phyloP scores from a whole-genome alignment of 129 eudicot species.

The Artemisia annua region DNA sequence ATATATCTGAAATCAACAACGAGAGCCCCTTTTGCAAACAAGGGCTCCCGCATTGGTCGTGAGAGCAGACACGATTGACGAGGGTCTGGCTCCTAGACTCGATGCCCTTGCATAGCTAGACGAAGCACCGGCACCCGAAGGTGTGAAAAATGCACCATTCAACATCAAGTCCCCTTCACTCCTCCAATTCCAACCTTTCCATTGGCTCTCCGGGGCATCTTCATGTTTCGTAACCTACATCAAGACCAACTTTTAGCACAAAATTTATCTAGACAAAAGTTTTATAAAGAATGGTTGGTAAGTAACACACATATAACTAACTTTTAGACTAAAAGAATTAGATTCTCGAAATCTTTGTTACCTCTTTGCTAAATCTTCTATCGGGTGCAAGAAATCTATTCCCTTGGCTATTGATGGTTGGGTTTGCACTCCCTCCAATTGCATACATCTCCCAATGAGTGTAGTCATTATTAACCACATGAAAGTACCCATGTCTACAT shows the following conservation, averaged over 20 bases:
- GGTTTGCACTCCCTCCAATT: constrained; percentile 84
- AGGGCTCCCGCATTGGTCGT: constrained; percentile 57
- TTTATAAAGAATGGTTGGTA: background rate
- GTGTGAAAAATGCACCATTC: constrained; percentile 67
- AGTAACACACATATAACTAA: background rate
- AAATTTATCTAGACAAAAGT: too few species aligned
- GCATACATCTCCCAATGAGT: constrained; percentile 98
- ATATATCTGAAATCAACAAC: constrained; percentile 40
- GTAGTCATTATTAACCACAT: constrained; percentile 90
- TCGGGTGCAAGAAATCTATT: constrained; percentile 84
- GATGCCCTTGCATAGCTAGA: constrained; percentile 70
- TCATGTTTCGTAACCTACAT: constrained; percentile 77
- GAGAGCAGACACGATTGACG: constrained; percentile 47
- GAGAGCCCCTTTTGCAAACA: constrained; percentile 55
- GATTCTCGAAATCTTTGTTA: constrained; percentile 18
- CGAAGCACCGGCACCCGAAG: constrained; percentile 65
- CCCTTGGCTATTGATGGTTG: constrained; percentile 89
- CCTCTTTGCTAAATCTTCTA: constrained; percentile 72
- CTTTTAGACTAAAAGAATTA: background rate
- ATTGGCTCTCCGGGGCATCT: constrained; percentile 58
- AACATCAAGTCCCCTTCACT: constrained; percentile 70
- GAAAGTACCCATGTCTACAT: constrained; percentile 85
- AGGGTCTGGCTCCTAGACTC: constrained; percentile 65
- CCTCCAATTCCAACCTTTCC: constrained; percentile 80
- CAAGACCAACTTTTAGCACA: background rate